A percentile compares a stretch with the other conserved stretches of the same genome.
Conservation (phyloP, 176 grass and related monocot genomes). For the Oryza brachyantha region DNA sequence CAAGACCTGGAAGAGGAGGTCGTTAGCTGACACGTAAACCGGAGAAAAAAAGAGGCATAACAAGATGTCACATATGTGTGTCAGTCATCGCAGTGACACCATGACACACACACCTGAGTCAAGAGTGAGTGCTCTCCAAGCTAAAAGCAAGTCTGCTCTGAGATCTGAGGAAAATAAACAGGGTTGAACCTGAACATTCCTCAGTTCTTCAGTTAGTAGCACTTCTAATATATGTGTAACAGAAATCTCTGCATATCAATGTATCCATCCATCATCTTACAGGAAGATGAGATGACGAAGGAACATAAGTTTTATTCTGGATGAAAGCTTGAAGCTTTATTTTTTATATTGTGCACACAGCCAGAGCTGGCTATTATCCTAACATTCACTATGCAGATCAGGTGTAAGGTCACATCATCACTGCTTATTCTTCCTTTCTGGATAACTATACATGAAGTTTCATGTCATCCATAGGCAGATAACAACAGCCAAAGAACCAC, state of each 20-base stretch:
- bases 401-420: background rate
- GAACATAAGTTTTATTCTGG: conserved; percentile 10
- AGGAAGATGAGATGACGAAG: background rate
- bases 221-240: background rate
- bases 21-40: background rate
- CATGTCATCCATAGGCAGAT: background rate
- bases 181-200: conserved; percentile 20
- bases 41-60: background rate
- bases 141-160: background rate
- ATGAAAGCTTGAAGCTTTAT: background rate
- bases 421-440: conserved; percentile 17
- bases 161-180: conserved; percentile 10
- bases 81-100: background rate
- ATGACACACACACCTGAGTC: background rate
- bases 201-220: background rate
- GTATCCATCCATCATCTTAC: background rate
- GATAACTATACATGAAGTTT: conserved; percentile 26
- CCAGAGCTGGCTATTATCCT: background rate
- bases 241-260: background rate
- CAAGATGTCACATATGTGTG: background rate
- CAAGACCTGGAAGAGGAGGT: conserved; percentile 45
- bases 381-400: background rate
- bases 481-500: conserved; percentile 16
- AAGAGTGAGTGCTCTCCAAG: background rate
- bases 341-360: background rate